Base-by-base conservation (phyloP, 2,329 filamentous ascomycete species). In the Chaetomiaceae sp. region DNA sequence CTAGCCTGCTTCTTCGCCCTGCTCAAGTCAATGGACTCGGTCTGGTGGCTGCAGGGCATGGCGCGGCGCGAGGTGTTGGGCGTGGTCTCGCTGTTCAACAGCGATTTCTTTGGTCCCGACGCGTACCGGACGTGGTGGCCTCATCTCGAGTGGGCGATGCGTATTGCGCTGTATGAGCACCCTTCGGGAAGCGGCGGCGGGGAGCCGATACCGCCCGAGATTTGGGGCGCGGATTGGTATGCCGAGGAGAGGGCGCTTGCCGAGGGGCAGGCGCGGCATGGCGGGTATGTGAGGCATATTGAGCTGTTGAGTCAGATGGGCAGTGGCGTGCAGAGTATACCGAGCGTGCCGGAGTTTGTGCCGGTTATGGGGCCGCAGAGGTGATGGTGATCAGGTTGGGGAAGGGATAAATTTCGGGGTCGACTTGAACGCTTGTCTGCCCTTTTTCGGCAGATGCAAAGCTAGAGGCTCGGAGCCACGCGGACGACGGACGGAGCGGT, bases 41-140 rank as follows among this genome's bases (percentile, higher is more conserved):
- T 83, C 15, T 89, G 86, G 86, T 89, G 86, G 85, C 71, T 88
- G 25, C 76, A 82, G 19, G 83, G 85, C 36, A 84, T 87, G 62
- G 79, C 84, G 7, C 77, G 79, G 15, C 78, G 82, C 51, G 82
- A 89, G 61, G 80, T 89, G 15, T 78, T 82, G 64, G 83, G 84
- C 19, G 75, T 87, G 22, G 75, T 82, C 19, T 77, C 76, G 33
- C 68, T 83, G 33, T 83, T 84, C 64, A 78, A 82, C 62, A 73
- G 76, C 2, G 77, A 80, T 44, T 82, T 79, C 43, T 68, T 70
- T 22, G 67, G 68, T 2, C 62, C 64, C 6, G 68, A 71, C 22
- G 61, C 69, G 27, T 69, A 71, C 56, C 63, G 66, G 23, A 71
- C 74, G 47, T 84, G 81, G 81, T 83, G 80, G 81, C 74, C 76